Percentiles rank a stretch among this genome's conserved stretches.
These are phyloP conservation scores for Glycine latifolia DNA, from an alignment of 306 rosid genomes.

Conservation along the genomic window DNA sequence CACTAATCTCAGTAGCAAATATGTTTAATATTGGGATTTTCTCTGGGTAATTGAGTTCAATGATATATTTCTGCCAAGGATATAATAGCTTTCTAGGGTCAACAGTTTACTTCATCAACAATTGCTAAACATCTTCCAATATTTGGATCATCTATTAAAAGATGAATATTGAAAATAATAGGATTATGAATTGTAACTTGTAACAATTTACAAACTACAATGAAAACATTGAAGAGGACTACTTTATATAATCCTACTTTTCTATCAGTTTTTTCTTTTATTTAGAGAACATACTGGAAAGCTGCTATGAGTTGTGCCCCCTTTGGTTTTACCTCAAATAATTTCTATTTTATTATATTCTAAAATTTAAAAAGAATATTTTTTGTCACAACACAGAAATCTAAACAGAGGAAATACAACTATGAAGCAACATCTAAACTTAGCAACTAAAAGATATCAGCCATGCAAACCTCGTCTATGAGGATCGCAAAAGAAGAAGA, in stretches of 20 bases:
- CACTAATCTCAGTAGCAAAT: too few relatives aligned
- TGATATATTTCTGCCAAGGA: background rate
- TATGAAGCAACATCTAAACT: conserved; percentile 38
- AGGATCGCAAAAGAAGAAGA: conserved; percentile 98
- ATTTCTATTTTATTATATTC: conserved; percentile 13
- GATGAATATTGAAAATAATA: conserved; percentile 20
- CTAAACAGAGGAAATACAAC: conserved; percentile 27
- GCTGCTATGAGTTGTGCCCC: conserved; percentile 8
- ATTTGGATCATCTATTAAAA: conserved; percentile 15
- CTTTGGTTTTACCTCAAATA: background rate
- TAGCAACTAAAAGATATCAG: conserved; percentile 43
- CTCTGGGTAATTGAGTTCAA: too few relatives aligned
- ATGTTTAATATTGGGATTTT: too few relatives aligned
- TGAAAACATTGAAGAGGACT: conserved; percentile 2
- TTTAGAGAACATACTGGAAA: background rate
- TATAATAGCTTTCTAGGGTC: conserved; percentile 1
- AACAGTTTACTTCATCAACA: background rate
- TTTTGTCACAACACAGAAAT: background rate
- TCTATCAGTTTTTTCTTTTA: background rate
- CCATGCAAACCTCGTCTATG: conserved; percentile 90
- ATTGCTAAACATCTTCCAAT: background rate
- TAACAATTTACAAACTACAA: background rate
- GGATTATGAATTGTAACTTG: background rate
- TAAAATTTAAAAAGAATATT: background rate
- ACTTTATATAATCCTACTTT: background rate